These are phyloP conservation scores for Thielaviopsis euricoi DNA, from an alignment of 2,329 filamentous ascomycete genomes.

Conservation along the genomic window DNA sequence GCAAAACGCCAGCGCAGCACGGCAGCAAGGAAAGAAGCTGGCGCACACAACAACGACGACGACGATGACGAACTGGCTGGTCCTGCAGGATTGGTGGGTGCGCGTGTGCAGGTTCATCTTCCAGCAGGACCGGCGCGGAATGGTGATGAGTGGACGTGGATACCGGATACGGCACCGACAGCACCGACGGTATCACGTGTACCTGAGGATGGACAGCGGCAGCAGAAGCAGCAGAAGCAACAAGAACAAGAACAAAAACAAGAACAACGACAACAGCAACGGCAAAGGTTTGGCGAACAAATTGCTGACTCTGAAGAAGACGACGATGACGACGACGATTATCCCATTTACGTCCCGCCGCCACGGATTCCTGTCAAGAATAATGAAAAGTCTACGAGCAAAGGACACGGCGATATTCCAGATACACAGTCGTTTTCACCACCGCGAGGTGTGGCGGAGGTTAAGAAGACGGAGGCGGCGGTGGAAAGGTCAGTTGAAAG, in stretches of 20 bases:
- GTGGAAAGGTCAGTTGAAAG: not conserved
- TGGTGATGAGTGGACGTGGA: not conserved
- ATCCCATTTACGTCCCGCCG: not conserved
- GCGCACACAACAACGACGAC: not conserved
- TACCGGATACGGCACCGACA: not conserved
- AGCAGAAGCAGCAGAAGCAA: too few species aligned
- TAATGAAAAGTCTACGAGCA: not conserved
- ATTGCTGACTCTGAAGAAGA: conserved; percentile 9
- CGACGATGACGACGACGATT: conserved; percentile 7
- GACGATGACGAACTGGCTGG: not conserved
- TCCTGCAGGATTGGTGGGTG: not conserved
- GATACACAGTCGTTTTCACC: conserved; percentile 14
- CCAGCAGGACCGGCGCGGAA: not conserved
- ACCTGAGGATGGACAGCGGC: not conserved
- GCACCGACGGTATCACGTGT: not conserved
- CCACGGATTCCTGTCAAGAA: not conserved
- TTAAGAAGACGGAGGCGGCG: not conserved
- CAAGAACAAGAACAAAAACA: too few species aligned
- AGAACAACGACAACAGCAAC: not conserved
- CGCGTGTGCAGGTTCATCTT: not conserved
- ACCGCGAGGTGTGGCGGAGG: not conserved
- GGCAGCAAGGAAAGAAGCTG: not conserved
- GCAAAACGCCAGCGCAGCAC: not conserved
- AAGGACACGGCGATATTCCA: conserved; percentile 10
- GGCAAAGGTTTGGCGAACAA: not conserved